Evolutionary conservation across 495 filamentous ascomycete species (phyloP), one percentile per base, ranked within the genome.

Genomic region (Penicillium coffeae): DNA sequence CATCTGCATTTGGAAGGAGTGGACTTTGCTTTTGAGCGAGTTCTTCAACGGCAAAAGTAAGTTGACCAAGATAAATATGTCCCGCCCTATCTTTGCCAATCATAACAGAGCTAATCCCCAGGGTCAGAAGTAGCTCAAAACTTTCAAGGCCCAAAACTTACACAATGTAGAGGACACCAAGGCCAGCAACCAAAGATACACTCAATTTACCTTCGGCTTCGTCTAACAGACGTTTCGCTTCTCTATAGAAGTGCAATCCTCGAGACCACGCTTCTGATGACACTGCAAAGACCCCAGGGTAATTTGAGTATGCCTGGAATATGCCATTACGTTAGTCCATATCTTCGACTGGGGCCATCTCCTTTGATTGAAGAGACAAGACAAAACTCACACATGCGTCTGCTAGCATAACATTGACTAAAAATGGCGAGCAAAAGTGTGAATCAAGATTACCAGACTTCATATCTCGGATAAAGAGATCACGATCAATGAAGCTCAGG

Each of bases 381-480:
- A 37, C 4, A n/a, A 1, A 3, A 37, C 42, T 37, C 36, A 45
- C 42, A 37, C 42, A 45, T 0, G 42, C 42, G 12, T 36, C 30
- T 36, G 50, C 55, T 13, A 74, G 66, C 27, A 79, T 70, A 13
- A 62, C 58, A 39, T 76, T 77, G 43, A 79, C 73, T 14, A 77
- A 56, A 19, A 76, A 70, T 1, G 71, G 66, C 2, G 74, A 72
- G 54, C 73, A 77, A 40, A 68, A 74, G 19, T 30, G 48, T 13
- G 50, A 56, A 1, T 63, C 47, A 7, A 56, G 10, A 22, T 64
- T 44, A 1, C 63, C 65, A 0, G 58, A 45, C 15, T 58, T 54
- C 65, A 75, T 72, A 21, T 73, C 69, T 6, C 56, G 44, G 8
- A 75, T 45, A 39, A 77, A 75, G 12, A 70, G 47, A 34, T 73